Conservation (phyloP, 2,329 filamentous ascomycete species). For the Plectosphaerella plurivora region DNA sequence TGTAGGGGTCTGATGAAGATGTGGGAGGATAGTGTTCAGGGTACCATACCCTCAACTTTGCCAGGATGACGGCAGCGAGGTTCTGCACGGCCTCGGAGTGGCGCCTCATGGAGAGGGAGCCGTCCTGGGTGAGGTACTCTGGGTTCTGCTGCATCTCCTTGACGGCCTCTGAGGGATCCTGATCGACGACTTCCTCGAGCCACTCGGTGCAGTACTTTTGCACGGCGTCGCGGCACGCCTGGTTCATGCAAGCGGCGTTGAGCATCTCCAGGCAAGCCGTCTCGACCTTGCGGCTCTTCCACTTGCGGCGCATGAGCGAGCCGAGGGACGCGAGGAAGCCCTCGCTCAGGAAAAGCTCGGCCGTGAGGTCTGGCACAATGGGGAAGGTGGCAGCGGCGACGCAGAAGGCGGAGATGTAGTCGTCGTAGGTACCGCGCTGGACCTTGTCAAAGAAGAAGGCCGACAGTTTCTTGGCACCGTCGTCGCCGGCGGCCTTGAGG, state of each 20-base stretch:
- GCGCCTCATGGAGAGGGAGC: conserved; percentile 54
- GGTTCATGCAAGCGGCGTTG: conserved; percentile 85
- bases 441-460: conserved; percentile 72
- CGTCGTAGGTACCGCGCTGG: conserved; percentile 73
- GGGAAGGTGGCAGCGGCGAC: conserved; percentile 88
- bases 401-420: conserved; percentile 87
- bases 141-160: conserved; percentile 46
- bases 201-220: conserved; percentile 80
- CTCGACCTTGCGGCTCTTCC: conserved; percentile 82
- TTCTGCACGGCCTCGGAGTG: conserved; percentile 60
- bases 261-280: conserved; percentile 83
- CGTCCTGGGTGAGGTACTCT: conserved; percentile 53
- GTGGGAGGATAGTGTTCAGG: conserved; percentile 11
- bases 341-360: conserved; percentile 79
- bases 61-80: conserved; percentile 69
- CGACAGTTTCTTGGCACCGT: conserved; percentile 65
- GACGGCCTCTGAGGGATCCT: conserved; percentile 56
- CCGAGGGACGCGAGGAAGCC: conserved; percentile 78
- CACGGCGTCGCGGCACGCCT: conserved; percentile 76
- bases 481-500: conserved; percentile 69
- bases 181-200: conserved; percentile 78
- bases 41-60: conserved; percentile 60
- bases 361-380: conserved; percentile 69
- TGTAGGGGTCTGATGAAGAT: neutral
- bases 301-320: conserved; percentile 71